Evolutionary conservation across 805 yeast genomes (phyloP), one percentile per base, ranked within the genome.

Genomic region (Yarrowia sp.): DNA sequence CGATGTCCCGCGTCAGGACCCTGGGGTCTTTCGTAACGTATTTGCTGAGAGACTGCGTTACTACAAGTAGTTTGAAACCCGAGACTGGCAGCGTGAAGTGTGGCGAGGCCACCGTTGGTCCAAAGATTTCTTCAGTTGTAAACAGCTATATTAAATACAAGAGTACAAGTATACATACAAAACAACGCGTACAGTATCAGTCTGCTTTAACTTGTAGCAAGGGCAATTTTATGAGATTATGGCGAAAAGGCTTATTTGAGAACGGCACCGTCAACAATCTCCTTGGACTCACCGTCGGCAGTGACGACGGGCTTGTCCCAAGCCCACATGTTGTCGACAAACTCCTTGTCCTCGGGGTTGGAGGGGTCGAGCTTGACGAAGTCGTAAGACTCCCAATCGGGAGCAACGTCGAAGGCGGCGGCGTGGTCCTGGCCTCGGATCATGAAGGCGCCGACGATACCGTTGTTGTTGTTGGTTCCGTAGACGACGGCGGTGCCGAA

Each of bases 401-500:
- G 97, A 74, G 98, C 99, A 77, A 94, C 98, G 68, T 93, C 88
- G 74, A 93, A 90, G 66, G 97, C 99, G 77, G 97, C 96, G 63
- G 70, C 83, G 74, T 71, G 79, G 65, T 93, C 97, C 79, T 93
- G 90, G 72, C 99, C 99, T 81, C 98, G 91, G 73, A 93, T 86
- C 73, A 94, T 78, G 83, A 93, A 87, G 74, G 87, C 96, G 82
- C 97, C 97, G 70, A 89, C 80, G 75, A 93, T 92, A 82, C 97
- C 98, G 80, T 93, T 93, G 87, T 87, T 81, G 88, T 91, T 93
- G 90, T 91, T 90, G 82, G 89, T 97, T 79, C 99, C 99, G 81
- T 89, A 93, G 69, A 94, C 98, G 71, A 92, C 96, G 79, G 87
- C 77, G 73, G 85, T 81, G 74, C 98, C 99, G 76, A 93, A 93